phyloP scores from a whole-genome alignment of 257 asterid species.

The Leptodermis oblonga region DNA sequence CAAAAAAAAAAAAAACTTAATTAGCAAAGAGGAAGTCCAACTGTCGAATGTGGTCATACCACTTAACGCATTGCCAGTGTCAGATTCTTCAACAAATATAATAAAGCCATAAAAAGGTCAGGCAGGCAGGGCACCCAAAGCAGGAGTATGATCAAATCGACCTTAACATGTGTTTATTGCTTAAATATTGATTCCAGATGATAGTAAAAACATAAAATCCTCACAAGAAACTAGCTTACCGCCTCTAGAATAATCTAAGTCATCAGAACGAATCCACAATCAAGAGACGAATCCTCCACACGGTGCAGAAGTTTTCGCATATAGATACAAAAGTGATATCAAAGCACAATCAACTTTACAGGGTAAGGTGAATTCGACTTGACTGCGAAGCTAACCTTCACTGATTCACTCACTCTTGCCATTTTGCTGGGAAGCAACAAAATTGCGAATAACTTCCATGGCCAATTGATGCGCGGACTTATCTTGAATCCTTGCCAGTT shows the following conservation, averaged over 20 bases:
- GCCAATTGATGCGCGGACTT: slow-evolving; percentile 84
- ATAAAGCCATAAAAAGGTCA: background rate
- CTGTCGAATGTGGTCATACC: too few relatives aligned
- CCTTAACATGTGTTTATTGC: background rate
- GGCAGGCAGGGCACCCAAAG: too few relatives aligned
- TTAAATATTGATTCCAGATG: background rate
- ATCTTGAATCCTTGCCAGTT: slow-evolving; percentile 30
- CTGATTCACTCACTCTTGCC: slow-evolving; percentile 36
- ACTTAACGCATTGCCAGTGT: too few relatives aligned
- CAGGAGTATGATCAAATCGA: background rate
- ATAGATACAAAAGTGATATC: slow-evolving; percentile 15
- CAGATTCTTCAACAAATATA: too few relatives aligned
- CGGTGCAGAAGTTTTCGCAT: slow-evolving; percentile 13
- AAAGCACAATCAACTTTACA: slow-evolving; percentile 19
- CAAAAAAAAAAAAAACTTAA: too few relatives aligned
- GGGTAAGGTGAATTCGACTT: background rate
- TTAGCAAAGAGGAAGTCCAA: too few relatives aligned
- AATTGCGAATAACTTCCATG: slow-evolving; percentile 73
- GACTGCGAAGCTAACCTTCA: background rate
- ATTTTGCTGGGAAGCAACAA: slow-evolving; percentile 63
- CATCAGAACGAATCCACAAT: background rate
- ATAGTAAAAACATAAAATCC: background rate
- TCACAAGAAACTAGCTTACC: background rate
- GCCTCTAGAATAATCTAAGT: background rate
- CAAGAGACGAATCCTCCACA: background rate